Base-by-base conservation (phyloP, 1,284 basidiomycete species). In the Sphagnurus paluster region DNA sequence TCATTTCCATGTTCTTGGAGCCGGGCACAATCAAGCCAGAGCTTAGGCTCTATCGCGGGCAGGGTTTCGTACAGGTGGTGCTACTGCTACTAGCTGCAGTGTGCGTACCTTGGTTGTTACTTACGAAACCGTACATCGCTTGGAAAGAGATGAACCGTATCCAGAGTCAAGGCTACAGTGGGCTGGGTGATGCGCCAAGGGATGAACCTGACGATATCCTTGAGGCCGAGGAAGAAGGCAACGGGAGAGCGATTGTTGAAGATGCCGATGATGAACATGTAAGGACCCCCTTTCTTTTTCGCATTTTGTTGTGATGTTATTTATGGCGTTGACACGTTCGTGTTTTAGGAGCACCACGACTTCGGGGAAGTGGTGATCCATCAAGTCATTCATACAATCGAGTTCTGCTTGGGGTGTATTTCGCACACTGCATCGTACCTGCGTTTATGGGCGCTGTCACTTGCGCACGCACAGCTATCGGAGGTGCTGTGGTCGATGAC, bases 361-460 rank as follows among this genome's bases (percentile, higher is more conserved):
- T 92, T 98, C 67, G 79, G 93, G 62, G 96, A 99, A 70, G 83
- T 98, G 39, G 81, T 97, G 33, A 92, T 99, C 50, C 94, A 99
- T 72, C 96, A 98, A 68, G 78, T 97, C 54, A 99, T 99, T 61
- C 94, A 96, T 69, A 97, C 95, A 20, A 98, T 98, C 68, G 97
- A 99, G 73, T 99, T 98, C 75, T 98, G 96, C 65, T 82, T 99
- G 29, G 86, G 95, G 16, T 98, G 96, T 69, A 98, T 99, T 64
- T 99, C 97, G 55, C 98, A 99, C 71, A 99, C 97, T 2, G 97
- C 96, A 6, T 98, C 95, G 17, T 99, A 99, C 71, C 85, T 99
- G 42, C 96, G 96, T 70, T 79, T 99, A 29, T 99, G 96, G 96
- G 97, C 97, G 17, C 79, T 99, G 7, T 99, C 97, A 24, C 81